Evolutionary conservation across 352 stramenopile genomes (phyloP), one percentile per base, ranked within the genome.

Genomic region (Paralagenidium karlingii): DNA sequence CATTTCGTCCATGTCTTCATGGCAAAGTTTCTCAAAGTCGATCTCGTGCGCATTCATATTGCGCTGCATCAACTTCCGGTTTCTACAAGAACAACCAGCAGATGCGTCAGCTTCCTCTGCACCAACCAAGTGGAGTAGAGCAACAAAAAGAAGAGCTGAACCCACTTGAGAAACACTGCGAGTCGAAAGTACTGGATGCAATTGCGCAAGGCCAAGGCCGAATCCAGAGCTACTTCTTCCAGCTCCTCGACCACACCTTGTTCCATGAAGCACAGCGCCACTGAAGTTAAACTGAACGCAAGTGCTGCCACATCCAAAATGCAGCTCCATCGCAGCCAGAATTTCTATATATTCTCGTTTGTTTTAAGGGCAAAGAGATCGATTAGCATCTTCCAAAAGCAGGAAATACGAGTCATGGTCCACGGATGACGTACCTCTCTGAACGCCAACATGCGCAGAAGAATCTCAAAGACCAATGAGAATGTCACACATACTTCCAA

Each of bases 241-340:
- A 90, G 54, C 40, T 90, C 76, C 4, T 71, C 63, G 15, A 90
- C 28, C 26, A 90, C 61, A 19, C 71, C 67, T 56, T 90, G 66
- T 52, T 90, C 68, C 27, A 85, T 84, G 34, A 90, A 90, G 33
- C 87, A 90, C 56, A 87, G 77, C 26, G 55, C 61, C 18, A 90
- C 61, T 0, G 76, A 90, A 16, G 83, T 57, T 21, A 90, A 39
- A 43, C 76, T 11, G 13, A 21, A 10, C 30, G 27, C 30, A 21
- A 11, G n/a, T 16, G 16, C 21, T 8, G 18, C 25, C 7, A 49
- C 8, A 39, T 28, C n/a, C 22, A 28, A 20, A 49, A 15, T 7
- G 34, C 27, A 8, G 24, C 7, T 34, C 5, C 0, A n/a, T 24
- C 1, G n/a, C n/a, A n/a, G n/a, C n/a, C n/a, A n/a, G n/a, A n/a